These are phyloP conservation scores for Stropharia rugosoannulata DNA, from an alignment of 768 basidiomycete genomes.

Conservation along the genomic window DNA sequence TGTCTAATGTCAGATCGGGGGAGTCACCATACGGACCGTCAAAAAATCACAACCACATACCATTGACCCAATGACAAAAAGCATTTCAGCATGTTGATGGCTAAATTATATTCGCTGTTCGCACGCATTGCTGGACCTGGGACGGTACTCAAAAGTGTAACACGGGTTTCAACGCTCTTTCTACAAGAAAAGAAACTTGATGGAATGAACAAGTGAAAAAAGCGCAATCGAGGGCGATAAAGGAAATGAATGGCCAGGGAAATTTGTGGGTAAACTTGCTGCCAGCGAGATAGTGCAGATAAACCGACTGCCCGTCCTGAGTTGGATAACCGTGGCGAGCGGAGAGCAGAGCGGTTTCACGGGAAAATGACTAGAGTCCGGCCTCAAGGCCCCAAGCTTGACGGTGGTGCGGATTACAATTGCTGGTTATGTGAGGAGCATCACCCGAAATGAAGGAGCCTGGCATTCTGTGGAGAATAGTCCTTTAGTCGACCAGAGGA, in stretches of 20 bases:
- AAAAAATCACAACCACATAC: neutral
- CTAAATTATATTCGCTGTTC: neutral
- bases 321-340: slow-evolving; percentile 4
- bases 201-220: neutral
- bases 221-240: neutral
- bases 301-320: neutral
- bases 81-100: neutral
- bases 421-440: neutral
- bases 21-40: slow-evolving; percentile 1
- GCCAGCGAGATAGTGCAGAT: neutral
- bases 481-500: neutral
- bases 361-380: slow-evolving; percentile 3
- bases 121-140: slow-evolving; percentile 7
- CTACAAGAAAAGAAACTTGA: neutral
- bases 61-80: neutral
- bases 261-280: slow-evolving; percentile 7
- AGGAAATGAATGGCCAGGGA: slow-evolving; percentile 6
- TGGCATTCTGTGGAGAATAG: neutral
- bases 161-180: neutral
- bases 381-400: neutral
- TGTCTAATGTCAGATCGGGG: slow-evolving; percentile 1
- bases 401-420: neutral
- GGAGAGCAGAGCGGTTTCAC: slow-evolving; percentile 3
- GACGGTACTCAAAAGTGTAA: neutral
- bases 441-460: slow-evolving; percentile 10